These are phyloP conservation scores for Aspergillus aculeatus DNA, from an alignment of 2,329 filamentous ascomycete species.

Conservation along the genomic window DNA sequence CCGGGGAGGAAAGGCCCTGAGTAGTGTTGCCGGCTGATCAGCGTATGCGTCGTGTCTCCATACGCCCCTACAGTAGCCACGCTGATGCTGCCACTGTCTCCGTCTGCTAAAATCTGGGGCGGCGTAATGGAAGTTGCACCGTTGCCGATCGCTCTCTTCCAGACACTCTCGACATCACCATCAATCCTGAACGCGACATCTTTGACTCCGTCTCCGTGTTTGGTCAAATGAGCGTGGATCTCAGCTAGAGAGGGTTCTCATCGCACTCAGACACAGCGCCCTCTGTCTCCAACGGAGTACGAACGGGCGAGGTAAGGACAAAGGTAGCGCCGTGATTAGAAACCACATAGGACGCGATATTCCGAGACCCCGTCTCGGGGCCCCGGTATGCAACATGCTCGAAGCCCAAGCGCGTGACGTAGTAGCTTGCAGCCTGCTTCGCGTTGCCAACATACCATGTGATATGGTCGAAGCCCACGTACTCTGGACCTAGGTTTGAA, in stretches of 20 bases:
- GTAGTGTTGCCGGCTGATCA: conserved; percentile 70
- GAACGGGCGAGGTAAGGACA: conserved; percentile 77
- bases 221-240: conserved; percentile 75
- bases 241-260: conserved; percentile 65
- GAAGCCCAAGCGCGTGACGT: conserved; percentile 80
- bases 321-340: conserved; percentile 75
- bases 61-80: conserved; percentile 79
- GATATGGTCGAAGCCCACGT: conserved; percentile 74
- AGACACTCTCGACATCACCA: conserved; percentile 69
- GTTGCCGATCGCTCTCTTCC: conserved; percentile 64
- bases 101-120: conserved; percentile 57
- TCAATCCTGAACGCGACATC: conserved; percentile 90
- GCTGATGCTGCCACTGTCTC: conserved; percentile 55
- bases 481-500: conserved; percentile 36
- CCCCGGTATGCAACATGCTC: conserved; percentile 74
- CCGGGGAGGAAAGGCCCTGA: conserved; percentile 74
- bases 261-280: conserved; percentile 51
- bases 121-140: conserved; percentile 65
- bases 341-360: conserved; percentile 76
- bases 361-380: conserved; percentile 79
- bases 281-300: conserved; percentile 54
- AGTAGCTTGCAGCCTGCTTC: conserved; percentile 85
- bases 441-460: conserved; percentile 94
- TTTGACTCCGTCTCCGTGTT: conserved; percentile 86
- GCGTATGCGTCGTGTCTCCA: conserved; percentile 84